These are phyloP conservation scores for Panicum hallii DNA, from an alignment of 202 grass and related monocot genomes.

Conservation along the genomic window DNA sequence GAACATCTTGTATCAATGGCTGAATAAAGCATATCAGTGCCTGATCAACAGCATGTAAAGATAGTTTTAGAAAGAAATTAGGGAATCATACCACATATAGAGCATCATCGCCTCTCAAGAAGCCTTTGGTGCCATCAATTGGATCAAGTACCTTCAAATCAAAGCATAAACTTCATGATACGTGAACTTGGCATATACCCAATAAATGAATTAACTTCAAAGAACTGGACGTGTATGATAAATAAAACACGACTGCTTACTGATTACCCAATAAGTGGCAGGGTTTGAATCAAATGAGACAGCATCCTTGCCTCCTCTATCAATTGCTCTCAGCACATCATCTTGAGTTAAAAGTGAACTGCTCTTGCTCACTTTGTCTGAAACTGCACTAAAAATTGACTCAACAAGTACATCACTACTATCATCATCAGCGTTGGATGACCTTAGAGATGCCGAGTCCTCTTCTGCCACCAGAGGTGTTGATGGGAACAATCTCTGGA, in stretches of 20 bases:
- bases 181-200: neutral
- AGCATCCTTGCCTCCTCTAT: slow-evolving; percentile 88
- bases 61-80: slow-evolving; percentile 29
- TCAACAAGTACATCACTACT: slow-evolving; percentile 63
- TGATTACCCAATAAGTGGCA: slow-evolving; percentile 83
- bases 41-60: slow-evolving; percentile 21
- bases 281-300: slow-evolving; percentile 77
- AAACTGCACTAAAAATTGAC: slow-evolving; percentile 66
- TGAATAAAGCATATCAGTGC: slow-evolving; percentile 3
- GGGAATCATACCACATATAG: slow-evolving; percentile 80
- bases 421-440: slow-evolving; percentile 35
- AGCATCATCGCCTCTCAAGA: slow-evolving; percentile 81
- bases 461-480: slow-evolving; percentile 95
- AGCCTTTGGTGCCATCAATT: slow-evolving; percentile 95
- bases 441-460: slow-evolving; percentile 73
- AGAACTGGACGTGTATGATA: neutral
- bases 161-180: slow-evolving; percentile 33
- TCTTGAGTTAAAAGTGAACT: slow-evolving; percentile 59
- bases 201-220: slow-evolving; percentile 26
- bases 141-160: slow-evolving; percentile 88
- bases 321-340: slow-evolving; percentile 87
- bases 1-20: neutral
- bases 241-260: slow-evolving; percentile 30
- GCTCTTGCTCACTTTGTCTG: slow-evolving; percentile 53
- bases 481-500: slow-evolving; percentile 74